Evolutionary conservation across 2,329 filamentous ascomycete genomes (phyloP).

Genomic region (Phialemoniopsis sp.): DNA sequence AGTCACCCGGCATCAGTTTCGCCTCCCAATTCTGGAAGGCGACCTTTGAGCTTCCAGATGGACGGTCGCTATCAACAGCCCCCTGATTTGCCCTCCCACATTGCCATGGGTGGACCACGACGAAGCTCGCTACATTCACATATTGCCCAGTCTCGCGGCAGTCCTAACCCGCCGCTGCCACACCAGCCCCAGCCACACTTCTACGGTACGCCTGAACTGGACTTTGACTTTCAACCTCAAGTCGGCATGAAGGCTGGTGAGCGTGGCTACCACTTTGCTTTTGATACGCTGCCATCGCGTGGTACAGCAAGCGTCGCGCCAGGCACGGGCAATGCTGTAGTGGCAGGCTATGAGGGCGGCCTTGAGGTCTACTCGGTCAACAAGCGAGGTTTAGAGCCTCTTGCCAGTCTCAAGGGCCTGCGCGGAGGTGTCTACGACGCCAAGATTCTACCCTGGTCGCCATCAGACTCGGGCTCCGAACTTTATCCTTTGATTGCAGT

Average conservation of each 20-base stretch:
- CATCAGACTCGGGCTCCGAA: constrained; percentile 43
- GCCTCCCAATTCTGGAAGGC: constrained; percentile 28
- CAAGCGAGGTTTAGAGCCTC: constrained; percentile 65
- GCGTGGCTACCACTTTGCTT: constrained; percentile 74
- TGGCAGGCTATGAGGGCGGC: constrained; percentile 77
- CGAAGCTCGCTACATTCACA: constrained; percentile 49
- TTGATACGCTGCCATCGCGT: constrained; percentile 63
- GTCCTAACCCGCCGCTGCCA: constrained; percentile 60
- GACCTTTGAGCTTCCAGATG: constrained; percentile 53
- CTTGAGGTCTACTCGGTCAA: constrained; percentile 72
- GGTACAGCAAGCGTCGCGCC: constrained; percentile 22
- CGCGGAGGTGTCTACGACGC: constrained; percentile 77
- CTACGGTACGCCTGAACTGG: constrained; percentile 70
- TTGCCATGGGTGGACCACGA: constrained; percentile 27
- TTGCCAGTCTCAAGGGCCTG: constrained; percentile 71
- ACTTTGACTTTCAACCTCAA: constrained; percentile 48
- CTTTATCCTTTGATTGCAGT: constrained; percentile 73
- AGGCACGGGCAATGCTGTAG: constrained; percentile 58
- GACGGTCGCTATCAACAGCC: constrained; percentile 35
- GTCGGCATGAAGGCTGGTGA: constrained; percentile 59
- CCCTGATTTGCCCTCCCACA: constrained; percentile 32
- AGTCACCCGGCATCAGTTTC: constrained; percentile 38
- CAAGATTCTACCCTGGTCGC: constrained; percentile 73
- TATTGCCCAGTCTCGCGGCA: constrained; percentile 38
- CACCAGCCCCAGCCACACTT: constrained; percentile 76